Base-by-base conservation (phyloP, 192 early-diverging fungal species). In the Podila minutissima region DNA sequence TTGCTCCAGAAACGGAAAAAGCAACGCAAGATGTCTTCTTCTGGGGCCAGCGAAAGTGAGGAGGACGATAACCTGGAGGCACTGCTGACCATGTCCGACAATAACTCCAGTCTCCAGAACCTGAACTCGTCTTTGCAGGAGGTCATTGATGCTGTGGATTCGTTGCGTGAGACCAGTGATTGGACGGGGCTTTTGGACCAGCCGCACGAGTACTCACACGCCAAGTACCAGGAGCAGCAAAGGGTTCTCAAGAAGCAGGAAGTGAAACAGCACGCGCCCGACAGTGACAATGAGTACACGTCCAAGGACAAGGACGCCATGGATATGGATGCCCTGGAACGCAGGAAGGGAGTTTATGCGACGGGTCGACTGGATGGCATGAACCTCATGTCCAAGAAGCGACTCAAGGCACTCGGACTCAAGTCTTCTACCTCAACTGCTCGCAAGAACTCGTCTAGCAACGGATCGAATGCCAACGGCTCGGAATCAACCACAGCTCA, bases 251-350 rank as follows among this genome's bases (percentile, higher is more conserved):
- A 26, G 53, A 51, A 31, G 31, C 37, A 50, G 51, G 63, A 78
- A 19, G 12, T 37, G 28, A 35, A 69, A n/a, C 59, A 62, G 2
- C 24, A 62, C 4, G 55, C 60, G n/a, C 71, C 77, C 5, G 77
- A 81, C 33, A 81, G 77, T 41, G 77, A 81, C 29, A 51, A 60
- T n/a, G 77, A 81, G 61, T 81, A 81, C 41, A 81, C 77, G 2
- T 81, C 77, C 15, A 72, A 57, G 62, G 77, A 81, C 31, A 81
- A 73, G 67, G 75, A 79, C n/a, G 49, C 77, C 3, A 35, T 53
- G 37, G 66, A 81, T 26, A 19, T 69, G 0, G 62, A 64, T 6
- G 32, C 55, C 7, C 26, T 81, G n/a, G 77, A 81, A 49, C 72
- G 48, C 24, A 69, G 55, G 57, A 63, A 53, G 48, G 77, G 77